Base-by-base conservation (phyloP, 2,329 filamentous ascomycete species). In the Tolypocladium ophioglossoides region DNA sequence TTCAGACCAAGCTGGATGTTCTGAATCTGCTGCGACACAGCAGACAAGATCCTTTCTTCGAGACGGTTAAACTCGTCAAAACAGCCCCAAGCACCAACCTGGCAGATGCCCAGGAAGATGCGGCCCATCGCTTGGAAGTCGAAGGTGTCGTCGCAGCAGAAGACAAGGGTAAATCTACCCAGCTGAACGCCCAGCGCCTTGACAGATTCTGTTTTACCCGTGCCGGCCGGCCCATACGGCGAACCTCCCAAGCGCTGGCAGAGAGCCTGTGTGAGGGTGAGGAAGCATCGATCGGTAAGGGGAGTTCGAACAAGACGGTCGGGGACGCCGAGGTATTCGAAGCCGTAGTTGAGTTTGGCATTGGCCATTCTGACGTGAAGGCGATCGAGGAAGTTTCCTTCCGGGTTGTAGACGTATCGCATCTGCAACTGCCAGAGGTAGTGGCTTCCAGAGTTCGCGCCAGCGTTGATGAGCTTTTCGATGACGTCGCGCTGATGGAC, bases 1-100 rank as follows among this genome's bases (percentile, higher is more conserved):
- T 91, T 91, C 53, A 99, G 77, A 55, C 95, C 94, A 59, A 97
- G 84, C 70, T 99, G 94, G 58, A 99, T 99, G 67, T 99, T 99
- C 67, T 99, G 94, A 52, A 99, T 95, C 69, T 99, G 95, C 70
- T 99, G 94, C 22, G 95, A 99, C 18, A 99, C 95, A 20, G 94
- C 94, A 47, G 95, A 99, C 57, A 99, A 73, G 57, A 99, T 99
- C 59, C 94, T 85, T 74, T 99, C 94, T 66, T 99, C 94, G 22
- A 99, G 78, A 80, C 94, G 89, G 72, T 99, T 99, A 78, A 99
- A 99, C 75, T 99, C 94, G 66, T 99, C 94, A 71, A 99, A 99
- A 76, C 94, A 99, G 64, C 95, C 95, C 94, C 94, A 99, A 5
- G 94, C 94, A 69, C 94, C 94, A 50, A 99, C 94, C 70, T 99